Base-by-base conservation (phyloP, 768 basidiomycete genomes). In the Suillus discolor region DNA sequence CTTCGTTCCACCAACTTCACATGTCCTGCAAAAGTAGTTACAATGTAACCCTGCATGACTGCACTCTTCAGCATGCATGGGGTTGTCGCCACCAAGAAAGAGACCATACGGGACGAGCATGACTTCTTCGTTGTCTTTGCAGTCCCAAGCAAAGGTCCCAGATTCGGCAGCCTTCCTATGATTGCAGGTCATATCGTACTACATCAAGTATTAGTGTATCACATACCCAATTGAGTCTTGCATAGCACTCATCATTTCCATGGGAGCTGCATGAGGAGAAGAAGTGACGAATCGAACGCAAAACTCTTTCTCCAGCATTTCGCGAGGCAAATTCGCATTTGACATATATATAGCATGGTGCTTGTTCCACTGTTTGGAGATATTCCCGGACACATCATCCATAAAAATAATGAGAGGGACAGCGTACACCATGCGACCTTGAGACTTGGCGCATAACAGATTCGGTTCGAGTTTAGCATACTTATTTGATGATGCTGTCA, bases 291-390 rank as follows among this genome's bases (percentile, higher is more conserved):
- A 81, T 0, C 57, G 65, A 12, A 81, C 53, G 28, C 57, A 65
- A 20, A 70, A 75, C 44, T 78, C 76, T 38, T 79, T 73, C 44
- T 82, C 74, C 0, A 81, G 47, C 31, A 73, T 69, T 36, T 71
- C 38, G 0, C 70, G 66, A 3, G 77, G 78, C 1, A 82, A 39
- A 8, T 55, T 65, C 0, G 61, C 76, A 64, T 81, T 79, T 0
- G 72, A 78, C 62, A 79, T 66, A 25, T 81, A 82, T 0, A 73
- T 62, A 0, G 73, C 67, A 13, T 77, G 73, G 39, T 81, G 77
- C 38, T 77, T 77, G 42, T 81, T 79, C 75, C 78, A 82, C 31
- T 79, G 79, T 47, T 79, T 81, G 4, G 70, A 77, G 2, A 68
- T 62, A 41, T 80, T 80, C 0, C 73, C 79, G 0, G 74, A 81